Evolutionary conservation across 768 basidiomycete genomes (phyloP).

Genomic region (Cystobasidium ongulense): DNA sequence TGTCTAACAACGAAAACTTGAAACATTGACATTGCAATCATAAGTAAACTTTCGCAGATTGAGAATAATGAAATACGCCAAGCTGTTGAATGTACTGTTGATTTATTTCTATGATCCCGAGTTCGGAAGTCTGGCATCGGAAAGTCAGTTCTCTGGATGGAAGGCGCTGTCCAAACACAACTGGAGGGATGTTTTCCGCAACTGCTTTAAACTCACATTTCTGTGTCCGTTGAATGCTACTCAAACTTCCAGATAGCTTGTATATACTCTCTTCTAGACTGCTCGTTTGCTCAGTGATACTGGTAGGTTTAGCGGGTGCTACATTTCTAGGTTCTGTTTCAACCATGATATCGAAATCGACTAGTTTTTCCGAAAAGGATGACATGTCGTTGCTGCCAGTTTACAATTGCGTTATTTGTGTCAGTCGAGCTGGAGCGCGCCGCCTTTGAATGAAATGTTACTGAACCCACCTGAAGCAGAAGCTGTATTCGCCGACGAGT

Average conservation of each 20-base stretch:
- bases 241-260: conserved; percentile 74
- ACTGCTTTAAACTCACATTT: conserved; percentile 60
- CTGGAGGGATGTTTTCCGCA: not conserved
- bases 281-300: conserved; percentile 84
- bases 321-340: conserved; percentile 91
- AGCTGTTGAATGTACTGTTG: conserved; percentile 39
- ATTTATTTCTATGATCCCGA: conserved; percentile 32
- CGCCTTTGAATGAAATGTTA: not conserved
- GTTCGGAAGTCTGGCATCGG: conserved; percentile 36
- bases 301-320: conserved; percentile 75
- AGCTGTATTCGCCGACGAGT: conserved; percentile 56
- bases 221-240: conserved; percentile 84
- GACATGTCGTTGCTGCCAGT: conserved; percentile 82
- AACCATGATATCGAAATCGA: conserved; percentile 93
- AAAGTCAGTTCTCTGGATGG: no score
- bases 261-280: conserved; percentile 93
- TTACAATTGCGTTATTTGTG: no score
- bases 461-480: conserved; percentile 69
- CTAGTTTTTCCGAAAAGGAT: conserved; percentile 82
- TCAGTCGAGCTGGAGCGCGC: not conserved
- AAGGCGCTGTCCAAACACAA: not conserved
- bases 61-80: conserved; percentile 40
- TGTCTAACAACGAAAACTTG: conserved; percentile 42
- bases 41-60: conserved; percentile 37
- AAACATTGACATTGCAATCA: conserved; percentile 41